Evolutionary conservation across 495 filamentous ascomycete species (phyloP), one percentile per base, ranked within the genome.

Genomic region (Lasiosphaeria miniovina): DNA sequence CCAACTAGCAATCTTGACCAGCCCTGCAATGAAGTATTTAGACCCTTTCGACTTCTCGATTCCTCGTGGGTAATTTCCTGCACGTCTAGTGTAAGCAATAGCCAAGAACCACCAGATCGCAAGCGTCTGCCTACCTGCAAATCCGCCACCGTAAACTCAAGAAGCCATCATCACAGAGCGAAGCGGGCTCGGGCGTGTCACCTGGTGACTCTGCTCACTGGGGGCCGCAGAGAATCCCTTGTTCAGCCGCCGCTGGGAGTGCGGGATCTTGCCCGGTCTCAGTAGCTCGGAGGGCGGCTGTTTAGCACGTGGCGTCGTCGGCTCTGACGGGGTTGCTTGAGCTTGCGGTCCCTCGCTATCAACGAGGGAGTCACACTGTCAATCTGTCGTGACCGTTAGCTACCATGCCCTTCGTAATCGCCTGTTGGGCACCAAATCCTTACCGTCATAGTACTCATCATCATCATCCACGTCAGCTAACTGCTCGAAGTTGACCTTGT

Each of bases 401-500:
- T 5, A 5, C 11, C 8, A 24, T 3, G 35, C 1, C 43, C 8
- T 14, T n/a, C 11, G 5, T n/a, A 41, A 7, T 48, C 12, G 57
- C 34, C 33, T 36, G 31, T n/a, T 31, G 4, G 12, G 8, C 17
- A 12, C 1, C 41, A 24, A 11, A 38, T 46, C 57, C 62, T 36
- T 59, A 90, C 88, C 92, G 80, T 98, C 94, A 78, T 98, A 98
- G 81, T 96, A 97, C 69, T 98, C 93, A 80, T 98, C 94, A 75
- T 98, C 94, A 75, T 96, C 93, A 75, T 90, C 87, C 66, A 87
- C 84, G 75, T 98, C 95, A 68, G 89, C 90, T 73, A 98, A 84
- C 75, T 98, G 95, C 78, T 98, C 94, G 80, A 98, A 98, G 81
- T 98, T 98, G 80, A 98, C 90, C 80, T 97, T 98, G 86, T 98